Conservation (phyloP, 2,329 filamentous ascomycete genomes). For the Aspergillus tamarii region DNA sequence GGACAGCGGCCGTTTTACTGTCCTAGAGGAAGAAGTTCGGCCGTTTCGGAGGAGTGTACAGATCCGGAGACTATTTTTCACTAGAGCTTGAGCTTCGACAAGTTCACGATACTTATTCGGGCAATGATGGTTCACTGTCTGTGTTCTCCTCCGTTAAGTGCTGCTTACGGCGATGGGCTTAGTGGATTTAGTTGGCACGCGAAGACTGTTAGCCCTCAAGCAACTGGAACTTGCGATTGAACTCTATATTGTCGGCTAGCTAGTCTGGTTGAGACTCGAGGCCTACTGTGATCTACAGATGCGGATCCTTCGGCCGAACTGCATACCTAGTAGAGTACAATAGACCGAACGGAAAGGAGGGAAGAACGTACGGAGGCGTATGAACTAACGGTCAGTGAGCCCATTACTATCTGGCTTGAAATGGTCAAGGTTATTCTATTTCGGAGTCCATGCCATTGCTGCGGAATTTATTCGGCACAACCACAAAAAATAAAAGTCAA, state of each 20-base stretch:
- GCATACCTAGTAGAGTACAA: neutral
- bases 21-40: constrained; percentile 2
- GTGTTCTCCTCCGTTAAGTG: neutral
- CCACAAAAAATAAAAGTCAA: neutral
- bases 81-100: constrained; percentile 7
- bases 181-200: constrained; percentile 3
- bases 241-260: neutral
- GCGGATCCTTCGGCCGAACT: constrained; percentile 5
- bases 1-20: constrained; percentile 1
- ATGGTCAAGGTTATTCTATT: neutral
- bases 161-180: neutral
- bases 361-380: neutral
- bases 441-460: neutral
- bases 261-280: neutral
- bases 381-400: neutral
- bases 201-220: constrained; percentile 4
- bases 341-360: neutral
- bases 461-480: constrained; percentile 3
- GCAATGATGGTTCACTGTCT: constrained; percentile 5
- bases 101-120: constrained; percentile 2
- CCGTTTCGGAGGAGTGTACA: constrained; percentile 5
- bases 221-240: neutral
- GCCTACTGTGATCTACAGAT: neutral
- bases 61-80: neutral
- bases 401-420: neutral